Percentiles rank a stretch among this genome's conserved stretches.
These are phyloP conservation scores for Porphyra umbilicalis DNA, from an alignment of 31 red algal species.

Conservation along the genomic window DNA sequence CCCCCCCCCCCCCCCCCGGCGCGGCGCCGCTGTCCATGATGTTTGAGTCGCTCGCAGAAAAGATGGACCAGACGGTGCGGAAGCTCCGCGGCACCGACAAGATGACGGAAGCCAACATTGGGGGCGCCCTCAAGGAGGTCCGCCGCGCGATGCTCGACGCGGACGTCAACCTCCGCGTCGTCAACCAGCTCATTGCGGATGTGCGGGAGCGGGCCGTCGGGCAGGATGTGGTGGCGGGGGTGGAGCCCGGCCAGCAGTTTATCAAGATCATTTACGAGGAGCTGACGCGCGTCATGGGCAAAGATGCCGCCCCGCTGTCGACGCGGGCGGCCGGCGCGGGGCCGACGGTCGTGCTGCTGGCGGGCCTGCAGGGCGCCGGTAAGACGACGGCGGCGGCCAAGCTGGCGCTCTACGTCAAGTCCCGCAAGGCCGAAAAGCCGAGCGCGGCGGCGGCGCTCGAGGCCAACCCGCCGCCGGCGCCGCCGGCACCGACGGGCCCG, in stretches of 20 bases:
- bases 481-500: neutral
- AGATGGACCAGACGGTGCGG: constrained; percentile 52
- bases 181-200: constrained; percentile 58
- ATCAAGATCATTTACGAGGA: constrained; percentile 98
- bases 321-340: constrained; percentile 16
- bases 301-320: constrained; percentile 58
- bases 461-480: neutral
- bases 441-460: neutral
- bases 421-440: constrained; percentile 15
- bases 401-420: constrained; percentile 69
- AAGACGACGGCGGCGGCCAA: constrained; percentile 97
- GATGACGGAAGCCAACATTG: constrained; percentile 83
- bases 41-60: constrained; percentile 44
- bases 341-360: constrained; percentile 75
- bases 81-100: constrained; percentile 73
- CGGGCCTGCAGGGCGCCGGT: constrained; percentile 94
- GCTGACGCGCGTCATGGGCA: constrained; percentile 74
- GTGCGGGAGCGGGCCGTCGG: constrained; percentile 72
- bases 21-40: constrained; percentile 8
- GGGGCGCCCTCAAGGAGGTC: constrained; percentile 80
- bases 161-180: constrained; percentile 91
- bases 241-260: constrained; percentile 85
- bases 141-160: constrained; percentile 86
- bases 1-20: neutral
- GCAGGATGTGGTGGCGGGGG: constrained; percentile 55